phyloP scores from a whole-genome alignment of 805 yeast species.

The Wickerhamiella parazyma region DNA sequence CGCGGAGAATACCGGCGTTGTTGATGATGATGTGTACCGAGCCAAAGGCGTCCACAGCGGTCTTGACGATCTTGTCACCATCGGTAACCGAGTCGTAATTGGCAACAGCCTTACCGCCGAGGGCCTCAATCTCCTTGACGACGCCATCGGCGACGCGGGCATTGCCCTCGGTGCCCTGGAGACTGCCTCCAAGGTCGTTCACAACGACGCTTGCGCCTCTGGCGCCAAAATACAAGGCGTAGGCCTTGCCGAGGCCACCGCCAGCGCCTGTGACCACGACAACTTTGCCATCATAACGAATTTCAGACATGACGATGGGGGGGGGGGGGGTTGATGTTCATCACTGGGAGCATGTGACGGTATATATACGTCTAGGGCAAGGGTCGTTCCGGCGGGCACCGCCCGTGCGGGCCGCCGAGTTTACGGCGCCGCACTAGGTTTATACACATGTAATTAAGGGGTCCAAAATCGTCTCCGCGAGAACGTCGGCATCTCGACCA shows the following conservation, averaged over 20 bases:
- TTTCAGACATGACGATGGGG: constrained; percentile 14
- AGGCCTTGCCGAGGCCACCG: constrained; percentile 85
- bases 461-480: too few species aligned
- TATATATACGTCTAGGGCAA: constrained; percentile 3
- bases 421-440: too few species aligned
- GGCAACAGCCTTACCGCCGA: constrained; percentile 82
- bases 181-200: constrained; percentile 81
- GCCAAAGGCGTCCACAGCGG: constrained; percentile 79
- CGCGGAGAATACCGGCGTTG: constrained; percentile 92
- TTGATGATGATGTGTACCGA: constrained; percentile 78
- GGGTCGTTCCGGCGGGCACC: neutral
- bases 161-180: constrained; percentile 51
- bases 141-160: constrained; percentile 75
- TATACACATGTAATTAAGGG: too few species aligned
- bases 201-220: constrained; percentile 94
- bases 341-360: constrained; percentile 3
- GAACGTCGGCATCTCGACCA: too few species aligned
- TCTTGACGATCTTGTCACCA: constrained; percentile 72
- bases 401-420: neutral
- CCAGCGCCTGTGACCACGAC: constrained; percentile 96
- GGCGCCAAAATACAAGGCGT: constrained; percentile 74
- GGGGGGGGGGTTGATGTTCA: neutral
- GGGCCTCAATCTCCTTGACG: constrained; percentile 62
- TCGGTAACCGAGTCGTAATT: constrained; percentile 83
- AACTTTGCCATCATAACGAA: constrained; percentile 64